These are phyloP conservation scores for Pisolithus marmoratus DNA, from an alignment of 768 basidiomycete genomes.

Conservation along the genomic window DNA sequence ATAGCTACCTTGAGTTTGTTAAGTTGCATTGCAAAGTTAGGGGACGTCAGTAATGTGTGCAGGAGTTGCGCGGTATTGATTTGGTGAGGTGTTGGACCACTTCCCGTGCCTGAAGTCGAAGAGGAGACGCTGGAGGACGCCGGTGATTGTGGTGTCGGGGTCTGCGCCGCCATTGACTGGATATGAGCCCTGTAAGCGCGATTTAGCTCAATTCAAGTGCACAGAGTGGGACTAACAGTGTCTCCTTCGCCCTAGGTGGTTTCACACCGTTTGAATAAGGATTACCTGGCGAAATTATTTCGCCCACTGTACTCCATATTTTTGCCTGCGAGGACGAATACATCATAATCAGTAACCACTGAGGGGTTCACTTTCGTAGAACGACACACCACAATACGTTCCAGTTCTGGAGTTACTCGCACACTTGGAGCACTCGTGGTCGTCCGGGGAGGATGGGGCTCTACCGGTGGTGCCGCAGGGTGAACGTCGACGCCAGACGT, in stretches of 20 bases:
- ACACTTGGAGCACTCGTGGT: slow-evolving; percentile 32
- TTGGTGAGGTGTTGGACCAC: slow-evolving; percentile 57
- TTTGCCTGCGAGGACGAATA: slow-evolving; percentile 40
- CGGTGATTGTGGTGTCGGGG: slow-evolving; percentile 52
- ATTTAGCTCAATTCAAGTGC: background rate
- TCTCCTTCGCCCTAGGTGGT: slow-evolving; percentile 52
- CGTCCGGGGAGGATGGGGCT: slow-evolving; percentile 6
- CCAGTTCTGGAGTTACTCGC: slow-evolving; percentile 56
- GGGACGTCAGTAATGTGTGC: slow-evolving; percentile 49
- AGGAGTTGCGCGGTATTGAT: slow-evolving; percentile 67
- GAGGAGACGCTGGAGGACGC: slow-evolving; percentile 50
- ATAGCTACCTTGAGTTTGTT: slow-evolving; percentile 58
- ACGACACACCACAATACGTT: slow-evolving; percentile 53
- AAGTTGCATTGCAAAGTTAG: slow-evolving; percentile 53
- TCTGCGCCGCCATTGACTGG: slow-evolving; percentile 45
- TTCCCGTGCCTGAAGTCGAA: slow-evolving; percentile 17
- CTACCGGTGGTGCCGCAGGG: background rate
- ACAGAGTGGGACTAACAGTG: slow-evolving; percentile 40
- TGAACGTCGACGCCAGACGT: slow-evolving; percentile 5
- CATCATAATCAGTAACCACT: background rate
- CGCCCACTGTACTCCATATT: slow-evolving; percentile 64
- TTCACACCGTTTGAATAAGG: slow-evolving; percentile 33
- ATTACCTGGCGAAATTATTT: slow-evolving; percentile 56
- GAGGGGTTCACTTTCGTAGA: background rate
- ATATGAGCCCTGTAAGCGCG: slow-evolving; percentile 44